Base-by-base conservation (phyloP, 1,139 yeast species). In the Saccharomyces hybrid region DNA sequence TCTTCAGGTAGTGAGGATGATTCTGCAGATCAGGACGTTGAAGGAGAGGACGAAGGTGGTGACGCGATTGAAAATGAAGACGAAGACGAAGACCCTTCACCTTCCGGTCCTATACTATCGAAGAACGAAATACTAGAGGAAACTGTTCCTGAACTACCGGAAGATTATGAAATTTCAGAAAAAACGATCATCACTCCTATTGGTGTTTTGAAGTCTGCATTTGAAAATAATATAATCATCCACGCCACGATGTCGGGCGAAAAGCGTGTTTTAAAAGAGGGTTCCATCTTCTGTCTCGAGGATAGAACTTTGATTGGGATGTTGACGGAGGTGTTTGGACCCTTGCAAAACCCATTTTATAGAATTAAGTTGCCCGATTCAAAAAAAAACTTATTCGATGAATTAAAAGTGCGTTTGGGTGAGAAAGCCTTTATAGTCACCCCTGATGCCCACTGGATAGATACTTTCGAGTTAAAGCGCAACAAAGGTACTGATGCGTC, bases 401-500 rank as follows among this genome's bases (percentile, higher is more conserved):
- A 71, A 14, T 75, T 81, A 56, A 75, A 75, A 54, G 76, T 72
- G 3, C 70, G 66, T 42, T 76, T 78, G 52, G 96, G 93, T 0
- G 70, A 73, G 14, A 76, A 77, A 47, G 93, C 86, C 0, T 89
- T 65, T 66, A 88, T 86, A 61, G 95, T 90, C 16, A 95, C 88
- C 2, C 85, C 91, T 1, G 86, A 83, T 49, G 86, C 97, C 0
- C 80, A 85, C 54, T 91, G 90, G 70, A 75, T 88, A 13, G 82
- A 84, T 59, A 91, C 98, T 0, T 88, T 86, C 53, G 73, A 81
- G 20, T 78, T 91, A 52, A 86, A 82, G 62, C 75, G 78, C 27
- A 59, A 83, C 25, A 90, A 86, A 64, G 99, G 98, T 13, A 85
- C 93, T 1, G 99, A 93, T 73, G 99, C 99, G 0, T 86, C 96